Percentiles rank a stretch among this genome's conserved stretches.
Conservation (phyloP, 495 filamentous ascomycete genomes). For the Penicillium coffeae region DNA sequence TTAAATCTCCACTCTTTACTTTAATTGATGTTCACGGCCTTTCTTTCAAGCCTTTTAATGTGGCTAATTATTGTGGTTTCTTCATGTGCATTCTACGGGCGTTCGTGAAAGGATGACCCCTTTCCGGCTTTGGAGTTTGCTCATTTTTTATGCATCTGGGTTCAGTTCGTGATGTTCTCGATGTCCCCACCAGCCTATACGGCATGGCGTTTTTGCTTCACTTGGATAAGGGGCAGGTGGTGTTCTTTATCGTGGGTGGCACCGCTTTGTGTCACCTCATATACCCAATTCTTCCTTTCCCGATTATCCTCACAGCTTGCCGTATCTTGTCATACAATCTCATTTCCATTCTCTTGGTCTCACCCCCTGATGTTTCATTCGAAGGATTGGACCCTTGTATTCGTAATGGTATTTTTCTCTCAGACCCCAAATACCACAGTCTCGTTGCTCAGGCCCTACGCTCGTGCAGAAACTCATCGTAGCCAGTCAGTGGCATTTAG, state of each 20-base stretch:
- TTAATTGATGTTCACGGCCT: neutral
- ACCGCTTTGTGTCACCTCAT: constrained; percentile 15
- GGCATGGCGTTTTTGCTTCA: constrained; percentile 24
- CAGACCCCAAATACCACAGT: too few species aligned
- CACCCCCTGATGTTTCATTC: neutral
- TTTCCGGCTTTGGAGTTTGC: neutral
- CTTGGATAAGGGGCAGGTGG: constrained; percentile 17
- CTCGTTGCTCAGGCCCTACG: too few species aligned
- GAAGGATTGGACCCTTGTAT: neutral
- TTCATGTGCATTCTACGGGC: neutral
- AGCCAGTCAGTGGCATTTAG: too few species aligned
- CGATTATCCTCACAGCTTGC: neutral
- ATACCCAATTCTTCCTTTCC: constrained; percentile 20
- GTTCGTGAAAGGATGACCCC: neutral
- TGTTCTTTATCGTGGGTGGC: constrained; percentile 20
- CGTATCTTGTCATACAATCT: neutral
- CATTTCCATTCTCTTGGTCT: neutral
- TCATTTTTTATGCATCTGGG: constrained; percentile 15
- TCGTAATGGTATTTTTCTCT: neutral
- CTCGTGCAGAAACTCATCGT: too few species aligned
- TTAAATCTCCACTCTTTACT: neutral
- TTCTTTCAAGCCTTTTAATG: neutral
- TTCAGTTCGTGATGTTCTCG: constrained; percentile 1
- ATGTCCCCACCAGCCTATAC: neutral
- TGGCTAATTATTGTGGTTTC: neutral